Evolutionary conservation across 2,329 filamentous ascomycete genomes (phyloP).

Genomic region (Alternaria alternata): DNA sequence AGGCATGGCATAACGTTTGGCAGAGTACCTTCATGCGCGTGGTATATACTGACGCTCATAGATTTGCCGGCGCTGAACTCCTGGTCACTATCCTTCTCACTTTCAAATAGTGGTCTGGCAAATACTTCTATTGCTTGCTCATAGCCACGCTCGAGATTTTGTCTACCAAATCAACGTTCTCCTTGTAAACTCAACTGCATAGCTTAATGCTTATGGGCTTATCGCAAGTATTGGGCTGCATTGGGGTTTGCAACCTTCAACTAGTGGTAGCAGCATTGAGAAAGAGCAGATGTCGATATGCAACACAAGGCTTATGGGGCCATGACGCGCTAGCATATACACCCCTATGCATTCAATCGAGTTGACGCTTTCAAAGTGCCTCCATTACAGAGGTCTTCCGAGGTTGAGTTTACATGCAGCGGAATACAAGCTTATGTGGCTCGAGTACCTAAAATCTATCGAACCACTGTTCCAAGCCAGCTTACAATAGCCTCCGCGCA

Average conservation of each 20-base stretch:
- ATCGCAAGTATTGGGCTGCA: too few species aligned
- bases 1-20: too few species aligned
- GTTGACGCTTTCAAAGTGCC: not conserved
- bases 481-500: constrained; percentile 41
- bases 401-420: not conserved
- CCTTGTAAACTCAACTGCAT: too few species aligned
- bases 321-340: not conserved
- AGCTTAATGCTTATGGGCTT: too few species aligned
- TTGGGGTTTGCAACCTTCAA: not conserved
- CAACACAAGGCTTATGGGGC: not conserved
- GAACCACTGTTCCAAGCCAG: not conserved
- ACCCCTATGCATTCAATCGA: not conserved
- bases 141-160: constrained; percentile 8
- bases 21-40: too few species aligned
- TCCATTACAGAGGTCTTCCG: not conserved
- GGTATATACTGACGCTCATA: too few species aligned
- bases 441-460: not conserved
- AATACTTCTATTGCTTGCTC: constrained; percentile 15
- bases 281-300: not conserved
- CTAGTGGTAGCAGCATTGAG: not conserved
- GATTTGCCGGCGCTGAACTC: not conserved
- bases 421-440: not conserved
- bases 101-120: constrained; percentile 11
- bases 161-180: constrained; percentile 8
- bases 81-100: constrained; percentile 8